Percentiles rank a stretch among this genome's conserved stretches.
Conservation (phyloP, 2,329 filamentous ascomycete genomes). For the Bretziella fagacearum region DNA sequence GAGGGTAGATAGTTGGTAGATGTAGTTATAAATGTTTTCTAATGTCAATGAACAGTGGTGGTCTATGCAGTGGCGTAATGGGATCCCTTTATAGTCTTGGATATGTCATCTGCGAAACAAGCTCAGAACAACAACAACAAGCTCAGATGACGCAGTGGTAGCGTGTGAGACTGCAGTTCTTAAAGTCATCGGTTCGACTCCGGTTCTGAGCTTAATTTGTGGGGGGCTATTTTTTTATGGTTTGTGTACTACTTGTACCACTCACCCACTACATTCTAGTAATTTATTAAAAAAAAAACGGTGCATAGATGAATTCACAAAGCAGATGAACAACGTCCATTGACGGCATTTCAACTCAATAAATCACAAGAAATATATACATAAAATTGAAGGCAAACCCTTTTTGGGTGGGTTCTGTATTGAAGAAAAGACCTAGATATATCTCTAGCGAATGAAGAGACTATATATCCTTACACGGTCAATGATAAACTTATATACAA, state of each 20-base stretch:
- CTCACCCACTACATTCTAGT: no score
- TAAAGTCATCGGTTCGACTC: conserved; percentile 15
- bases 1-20: neutral
- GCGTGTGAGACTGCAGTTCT: conserved; percentile 15
- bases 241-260: no score
- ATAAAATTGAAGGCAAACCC: neutral
- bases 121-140: neutral
- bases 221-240: neutral
- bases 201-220: conserved; percentile 13
- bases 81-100: neutral
- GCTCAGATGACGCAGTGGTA: conserved; percentile 15
- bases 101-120: neutral
- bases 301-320: neutral
- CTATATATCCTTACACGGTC: neutral
- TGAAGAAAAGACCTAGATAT: neutral
- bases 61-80: no score
- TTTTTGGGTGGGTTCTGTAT: neutral
- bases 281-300: no score
- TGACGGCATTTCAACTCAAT: neutral
- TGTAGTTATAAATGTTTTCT: no score
- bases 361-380: no score
- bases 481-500: neutral
- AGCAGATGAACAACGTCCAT: neutral
- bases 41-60: no score
- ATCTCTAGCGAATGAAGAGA: neutral